These are phyloP conservation scores for Stromatinia cepivora DNA, from an alignment of 2,329 filamentous ascomycete genomes.

Conservation along the genomic window DNA sequence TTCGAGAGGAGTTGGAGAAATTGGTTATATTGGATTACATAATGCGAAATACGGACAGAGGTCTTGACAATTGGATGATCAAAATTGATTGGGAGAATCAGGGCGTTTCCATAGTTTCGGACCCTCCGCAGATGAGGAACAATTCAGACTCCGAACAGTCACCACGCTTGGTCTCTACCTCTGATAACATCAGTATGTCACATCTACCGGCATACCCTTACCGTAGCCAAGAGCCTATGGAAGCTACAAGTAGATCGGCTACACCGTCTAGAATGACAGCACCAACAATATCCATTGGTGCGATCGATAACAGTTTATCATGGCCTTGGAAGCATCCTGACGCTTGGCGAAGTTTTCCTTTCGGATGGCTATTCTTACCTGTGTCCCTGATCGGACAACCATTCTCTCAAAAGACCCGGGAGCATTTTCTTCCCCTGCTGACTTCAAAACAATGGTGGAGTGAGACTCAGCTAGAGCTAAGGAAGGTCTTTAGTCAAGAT, in stretches of 20 bases:
- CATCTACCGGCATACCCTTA: slow-evolving; percentile 61
- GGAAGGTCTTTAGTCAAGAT: slow-evolving; percentile 86
- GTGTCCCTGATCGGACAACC: slow-evolving; percentile 95
- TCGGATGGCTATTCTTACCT: slow-evolving; percentile 96
- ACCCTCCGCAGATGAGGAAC: slow-evolving; percentile 69
- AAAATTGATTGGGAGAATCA: slow-evolving; percentile 85
- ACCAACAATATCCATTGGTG: slow-evolving; percentile 70
- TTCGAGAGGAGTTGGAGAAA: slow-evolving; percentile 94
- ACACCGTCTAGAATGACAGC: slow-evolving; percentile 40
- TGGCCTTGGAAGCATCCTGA: slow-evolving; percentile 76
- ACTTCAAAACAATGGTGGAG: slow-evolving; percentile 97
- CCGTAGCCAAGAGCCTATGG: slow-evolving; percentile 79
- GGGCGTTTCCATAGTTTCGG: slow-evolving; percentile 80
- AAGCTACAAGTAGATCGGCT: slow-evolving; percentile 57
- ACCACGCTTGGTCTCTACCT: slow-evolving; percentile 48
- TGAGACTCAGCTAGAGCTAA: slow-evolving; percentile 84
- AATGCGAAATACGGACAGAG: slow-evolving; percentile 97
- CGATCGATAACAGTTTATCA: slow-evolving; percentile 96
- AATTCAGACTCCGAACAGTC: slow-evolving; percentile 55
- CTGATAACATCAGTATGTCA: slow-evolving; percentile 34
- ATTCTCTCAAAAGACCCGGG: slow-evolving; percentile 89
- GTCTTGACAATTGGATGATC: slow-evolving; percentile 99
- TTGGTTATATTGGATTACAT: slow-evolving; percentile 97
- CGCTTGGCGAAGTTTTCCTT: slow-evolving; percentile 86
- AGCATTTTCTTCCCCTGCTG: slow-evolving; percentile 93